These are phyloP conservation scores for Candida montana DNA, from an alignment of 805 yeast genomes.

Conservation along the genomic window DNA sequence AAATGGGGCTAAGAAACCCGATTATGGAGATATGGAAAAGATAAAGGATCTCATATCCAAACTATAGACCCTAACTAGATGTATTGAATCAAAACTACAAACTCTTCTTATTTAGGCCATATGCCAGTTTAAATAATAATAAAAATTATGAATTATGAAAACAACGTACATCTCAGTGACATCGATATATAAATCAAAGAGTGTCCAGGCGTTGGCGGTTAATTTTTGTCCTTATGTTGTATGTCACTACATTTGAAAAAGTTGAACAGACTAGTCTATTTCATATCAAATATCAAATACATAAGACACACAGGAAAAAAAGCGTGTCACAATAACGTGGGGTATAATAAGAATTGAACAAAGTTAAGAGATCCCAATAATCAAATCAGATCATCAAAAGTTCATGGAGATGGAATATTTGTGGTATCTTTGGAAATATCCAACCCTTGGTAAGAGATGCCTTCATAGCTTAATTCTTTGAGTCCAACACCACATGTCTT, in stretches of 20 bases:
- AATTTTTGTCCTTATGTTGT: too few species aligned
- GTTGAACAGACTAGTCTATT: not conserved
- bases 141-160: too few species aligned
- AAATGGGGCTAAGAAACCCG: not conserved
- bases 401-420: slow-evolving; percentile 21
- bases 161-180: too few species aligned
- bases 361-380: too few species aligned
- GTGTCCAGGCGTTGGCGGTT: too few species aligned
- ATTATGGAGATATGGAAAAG: slow-evolving; percentile 1
- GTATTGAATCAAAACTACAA: not conserved
- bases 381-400: too few species aligned
- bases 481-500: slow-evolving; percentile 16
- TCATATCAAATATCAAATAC: not conserved
- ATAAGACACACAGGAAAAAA: not conserved
- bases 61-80: not conserved
- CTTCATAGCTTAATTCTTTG: slow-evolving; percentile 11
- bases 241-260: too few species aligned
- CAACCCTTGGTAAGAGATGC: slow-evolving; percentile 22
- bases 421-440: slow-evolving; percentile 21
- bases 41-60: not conserved
- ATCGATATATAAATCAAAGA: too few species aligned
- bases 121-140: too few species aligned
- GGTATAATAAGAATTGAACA: too few species aligned
- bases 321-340: not conserved
- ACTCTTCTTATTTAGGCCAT: not conserved